Evolutionary conservation across 129 eudicot genomes (phyloP), one percentile per base, ranked within the genome.

Genomic region (Logfia minima): DNA sequence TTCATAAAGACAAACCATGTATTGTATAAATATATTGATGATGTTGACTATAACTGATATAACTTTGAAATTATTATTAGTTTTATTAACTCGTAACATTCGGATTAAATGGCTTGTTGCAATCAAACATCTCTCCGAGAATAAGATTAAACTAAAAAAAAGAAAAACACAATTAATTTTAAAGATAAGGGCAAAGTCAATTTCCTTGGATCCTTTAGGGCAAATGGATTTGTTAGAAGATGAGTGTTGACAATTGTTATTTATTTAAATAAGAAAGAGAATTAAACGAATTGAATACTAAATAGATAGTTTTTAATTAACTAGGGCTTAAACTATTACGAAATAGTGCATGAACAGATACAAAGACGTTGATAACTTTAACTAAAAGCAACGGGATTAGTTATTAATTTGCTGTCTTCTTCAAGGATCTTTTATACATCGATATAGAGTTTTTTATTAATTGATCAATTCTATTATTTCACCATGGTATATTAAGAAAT

Each of bases 191-290:
- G 61, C 19, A 63, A 75, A 39, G 70, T 75, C 70, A 62, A 75
- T 24, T 62, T 75, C 24, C 70, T 62, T 62, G 79, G 79, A 75
- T 75, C 64, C 79, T 75, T 24, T 24, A 17, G 43, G 18, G 43
- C 34, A 62, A 61, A 62, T 75, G 70, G 71, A 63, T 75, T 75
- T 26, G 79, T 63, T 75, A 62, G 71, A 19, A 41, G 26, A 59
- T 17, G 48, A n/a, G 76, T 71, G 51, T 71, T 53, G 76, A 71
- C 76, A 71, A 53, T 52, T 71, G 29, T 35, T 16, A 28, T 71
- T 71, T 48, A 48, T 13, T 13, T 14, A 11, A 14, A 48, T 48
- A 48, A 48, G 5, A 3, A 45, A 48, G 3, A 14, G 55, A 48
- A 18, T 13, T 4, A 14, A 45, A 48, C 14, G 17, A 48, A 48